phyloP scores from a whole-genome alignment of 805 yeast species.

The Yarrowia phangngaensis region DNA sequence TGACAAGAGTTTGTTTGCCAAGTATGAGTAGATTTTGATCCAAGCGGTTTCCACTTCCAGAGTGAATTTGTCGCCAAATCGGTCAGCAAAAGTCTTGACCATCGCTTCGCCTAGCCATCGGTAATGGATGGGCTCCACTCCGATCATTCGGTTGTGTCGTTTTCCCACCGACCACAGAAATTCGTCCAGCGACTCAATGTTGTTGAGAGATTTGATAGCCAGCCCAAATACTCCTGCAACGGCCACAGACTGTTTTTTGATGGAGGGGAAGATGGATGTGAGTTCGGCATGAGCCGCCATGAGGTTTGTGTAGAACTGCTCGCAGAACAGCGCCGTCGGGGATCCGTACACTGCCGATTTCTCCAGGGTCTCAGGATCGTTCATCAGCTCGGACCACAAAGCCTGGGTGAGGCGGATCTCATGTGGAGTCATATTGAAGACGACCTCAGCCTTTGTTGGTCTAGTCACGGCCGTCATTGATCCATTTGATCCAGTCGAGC shows the following conservation, averaged over 20 bases:
- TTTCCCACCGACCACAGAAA: constrained; percentile 64
- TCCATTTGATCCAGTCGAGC: background rate
- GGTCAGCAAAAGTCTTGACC: constrained; percentile 34
- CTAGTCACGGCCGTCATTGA: background rate
- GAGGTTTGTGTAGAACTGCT: constrained; percentile 70
- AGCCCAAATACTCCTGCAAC: constrained; percentile 74
- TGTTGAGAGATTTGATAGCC: constrained; percentile 62
- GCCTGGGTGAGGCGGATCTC: constrained; percentile 1
- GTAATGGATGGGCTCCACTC: constrained; percentile 49
- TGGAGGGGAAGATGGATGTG: constrained; percentile 65
- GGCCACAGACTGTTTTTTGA: constrained; percentile 72
- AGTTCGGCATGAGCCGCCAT: constrained; percentile 57
- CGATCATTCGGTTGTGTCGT: constrained; percentile 69
- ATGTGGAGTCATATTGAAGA: constrained; percentile 8
- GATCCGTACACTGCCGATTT: constrained; percentile 1
- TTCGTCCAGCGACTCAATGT: constrained; percentile 54
- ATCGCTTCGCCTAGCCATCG: constrained; percentile 36
- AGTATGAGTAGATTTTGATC: constrained; percentile 36
- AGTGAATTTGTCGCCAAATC: constrained; percentile 33
- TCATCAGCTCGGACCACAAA: constrained; percentile 25
- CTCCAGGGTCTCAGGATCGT: constrained; percentile 23
- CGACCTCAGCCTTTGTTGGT: constrained; percentile 11
- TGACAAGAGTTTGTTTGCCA: constrained; percentile 35
- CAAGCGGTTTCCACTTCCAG: constrained; percentile 37
- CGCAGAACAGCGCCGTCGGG: constrained; percentile 60